phyloP scores from a whole-genome alignment of 2,329 filamentous ascomycete species.

The Berkeleyomyces basicola region DNA sequence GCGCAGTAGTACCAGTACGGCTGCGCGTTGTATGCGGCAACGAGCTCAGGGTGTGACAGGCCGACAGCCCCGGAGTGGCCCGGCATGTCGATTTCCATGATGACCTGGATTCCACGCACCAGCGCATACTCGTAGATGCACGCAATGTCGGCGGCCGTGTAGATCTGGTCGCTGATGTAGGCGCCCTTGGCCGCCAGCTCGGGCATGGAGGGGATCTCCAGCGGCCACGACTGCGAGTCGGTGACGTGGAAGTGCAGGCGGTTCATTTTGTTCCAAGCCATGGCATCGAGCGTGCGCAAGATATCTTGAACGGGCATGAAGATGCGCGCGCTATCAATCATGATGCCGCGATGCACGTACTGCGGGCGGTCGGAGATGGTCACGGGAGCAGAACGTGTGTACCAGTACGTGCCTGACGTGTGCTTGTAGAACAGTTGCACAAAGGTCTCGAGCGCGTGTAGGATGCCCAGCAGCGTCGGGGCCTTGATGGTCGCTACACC shows the following conservation, averaged over 20 bases:
- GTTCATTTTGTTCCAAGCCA: constrained; percentile 71
- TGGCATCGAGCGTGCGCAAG: constrained; percentile 57
- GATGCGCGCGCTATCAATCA: constrained; percentile 61
- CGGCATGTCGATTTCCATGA: constrained; percentile 67
- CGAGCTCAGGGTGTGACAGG: constrained; percentile 51
- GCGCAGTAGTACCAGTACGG: constrained; percentile 44
- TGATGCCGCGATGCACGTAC: constrained; percentile 62
- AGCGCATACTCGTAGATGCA: constrained; percentile 55
- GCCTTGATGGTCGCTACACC: constrained; percentile 49
- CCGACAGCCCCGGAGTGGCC: constrained; percentile 58
- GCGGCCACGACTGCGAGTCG: constrained; percentile 71
- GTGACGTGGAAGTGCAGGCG: constrained; percentile 66
- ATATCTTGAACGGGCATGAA: constrained; percentile 54
- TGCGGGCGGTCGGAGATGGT: constrained; percentile 54
- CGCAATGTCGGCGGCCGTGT: constrained; percentile 47
- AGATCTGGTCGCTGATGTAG: constrained; percentile 50
- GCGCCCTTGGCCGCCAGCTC: constrained; percentile 56
- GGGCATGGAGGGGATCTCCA: constrained; percentile 62
- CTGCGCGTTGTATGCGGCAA: constrained; percentile 43
- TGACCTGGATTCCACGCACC: constrained; percentile 51
- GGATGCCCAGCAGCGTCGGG: constrained; percentile 48
- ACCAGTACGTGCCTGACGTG: constrained; percentile 39
- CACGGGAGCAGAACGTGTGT: constrained; percentile 56
- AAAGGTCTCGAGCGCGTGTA: constrained; percentile 61
- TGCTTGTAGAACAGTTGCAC: constrained; percentile 65